Base-by-base conservation (phyloP, 164 flowering plant species). In the grape (Vitis vinifera) region DNA sequence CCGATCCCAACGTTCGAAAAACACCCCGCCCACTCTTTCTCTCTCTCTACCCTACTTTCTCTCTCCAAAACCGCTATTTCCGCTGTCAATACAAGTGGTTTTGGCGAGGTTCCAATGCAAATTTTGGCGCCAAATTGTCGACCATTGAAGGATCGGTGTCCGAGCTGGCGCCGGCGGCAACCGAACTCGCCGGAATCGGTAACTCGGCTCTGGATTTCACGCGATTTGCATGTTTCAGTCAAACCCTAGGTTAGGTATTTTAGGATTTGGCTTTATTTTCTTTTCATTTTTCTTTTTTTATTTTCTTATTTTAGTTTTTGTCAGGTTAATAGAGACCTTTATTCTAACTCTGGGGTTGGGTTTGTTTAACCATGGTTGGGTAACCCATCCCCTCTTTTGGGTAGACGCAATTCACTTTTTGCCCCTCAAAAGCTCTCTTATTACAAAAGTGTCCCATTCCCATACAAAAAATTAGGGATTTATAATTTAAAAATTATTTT, bases 1-100 rank as follows among this genome's bases (percentile, higher is more conserved):
- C 79, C 72, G 79, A 79, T 79, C 79, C 75, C 77, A 76, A 76
- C 76, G 77, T 70, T 73, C 72, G 27, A 70, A 73, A 79, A 65
- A 66, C 9, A 10, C 71, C 53, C 17, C 56, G 6, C 27, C 48
- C 27, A n/a, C 51, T 65, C 23, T 69, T 64, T 69, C 71, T 76
- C 73, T 55, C 56, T 63, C 51, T 67, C 13, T 57, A 16, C 16
- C 53, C 55, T 6, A 52, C 19, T 68, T 30, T 69, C 74, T 60
- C 72, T 59, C 70, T 51, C 68, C n/a, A 67, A 49, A 73, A 62
- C 29, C 76, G 77, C 27, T n/a, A 73, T 15, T 73, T 55, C 52
- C 74, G 74, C 74, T 62, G 52, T 55, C 58, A 65, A 60, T 6
- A 37, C 44, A 37, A 37, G 44, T 37, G 44, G 44, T 37, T 37